Evolutionary conservation across 345 rosid species (phyloP).

Genomic region (Sisymbrium altissimum): DNA sequence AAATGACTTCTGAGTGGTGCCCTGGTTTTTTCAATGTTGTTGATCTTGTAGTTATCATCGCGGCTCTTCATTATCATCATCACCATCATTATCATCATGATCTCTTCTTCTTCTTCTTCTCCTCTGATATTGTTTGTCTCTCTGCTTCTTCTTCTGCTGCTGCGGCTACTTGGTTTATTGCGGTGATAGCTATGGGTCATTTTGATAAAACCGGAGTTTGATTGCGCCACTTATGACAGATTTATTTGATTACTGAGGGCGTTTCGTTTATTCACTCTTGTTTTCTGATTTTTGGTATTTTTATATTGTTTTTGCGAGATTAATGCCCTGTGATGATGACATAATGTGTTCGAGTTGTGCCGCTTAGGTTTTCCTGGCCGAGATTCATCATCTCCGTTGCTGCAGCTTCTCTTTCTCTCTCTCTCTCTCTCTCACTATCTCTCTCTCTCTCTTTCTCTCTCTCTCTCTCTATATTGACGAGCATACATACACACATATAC

Average conservation of each 20-base stretch:
- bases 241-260: neutral
- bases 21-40: conserved; percentile 2
- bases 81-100: neutral
- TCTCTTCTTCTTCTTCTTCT: conserved; percentile 20
- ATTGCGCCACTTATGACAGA: conserved; percentile 14
- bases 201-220: conserved; percentile 3
- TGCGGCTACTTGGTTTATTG: neutral
- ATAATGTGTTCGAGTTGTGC: neutral
- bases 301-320: neutral
- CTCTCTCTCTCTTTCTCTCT: conserved; percentile 16
- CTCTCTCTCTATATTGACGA: conserved; percentile 13
- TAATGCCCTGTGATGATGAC: conserved; percentile 29
- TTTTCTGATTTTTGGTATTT: neutral
- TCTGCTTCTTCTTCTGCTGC: neutral
- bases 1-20: conserved; percentile 15
- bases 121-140: neutral
- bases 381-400: conserved; percentile 11
- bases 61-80: conserved; percentile 1
- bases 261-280: neutral
- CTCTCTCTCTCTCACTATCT: conserved; percentile 4
- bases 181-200: neutral
- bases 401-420: neutral
- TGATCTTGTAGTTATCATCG: neutral
- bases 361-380: conserved; percentile 4
- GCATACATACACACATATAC: neutral